These are phyloP conservation scores for Phialophora chinensis DNA, from an alignment of 2,329 filamentous ascomycete genomes.

Conservation along the genomic window DNA sequence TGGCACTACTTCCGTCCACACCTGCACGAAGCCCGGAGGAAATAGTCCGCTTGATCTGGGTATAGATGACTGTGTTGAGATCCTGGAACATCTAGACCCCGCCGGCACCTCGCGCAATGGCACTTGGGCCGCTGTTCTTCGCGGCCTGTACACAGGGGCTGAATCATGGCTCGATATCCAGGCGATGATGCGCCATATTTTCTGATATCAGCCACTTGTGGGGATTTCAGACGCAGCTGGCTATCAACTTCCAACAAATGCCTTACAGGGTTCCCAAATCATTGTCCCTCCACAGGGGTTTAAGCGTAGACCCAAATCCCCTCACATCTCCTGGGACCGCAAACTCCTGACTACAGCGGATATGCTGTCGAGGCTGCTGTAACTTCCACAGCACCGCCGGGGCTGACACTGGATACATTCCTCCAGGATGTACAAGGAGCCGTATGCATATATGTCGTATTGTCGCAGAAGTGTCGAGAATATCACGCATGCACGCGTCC, in stretches of 20 bases:
- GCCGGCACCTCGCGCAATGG: slow-evolving; percentile 6
- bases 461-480: not conserved
- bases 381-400: slow-evolving; percentile 19
- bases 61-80: slow-evolving; percentile 28
- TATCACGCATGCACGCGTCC: not conserved
- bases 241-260: slow-evolving; percentile 13
- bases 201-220: slow-evolving; percentile 27
- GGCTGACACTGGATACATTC: slow-evolving; percentile 31
- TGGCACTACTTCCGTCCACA: slow-evolving; percentile 23
- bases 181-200: slow-evolving; percentile 26
- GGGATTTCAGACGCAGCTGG: slow-evolving; percentile 21
- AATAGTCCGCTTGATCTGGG: slow-evolving; percentile 27
- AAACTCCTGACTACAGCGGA: not conserved
- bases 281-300: no score
- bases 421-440: slow-evolving; percentile 14
- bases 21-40: slow-evolving; percentile 8
- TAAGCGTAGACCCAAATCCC: not conserved
- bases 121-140: slow-evolving; percentile 18
- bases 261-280: not conserved
- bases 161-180: slow-evolving; percentile 22
- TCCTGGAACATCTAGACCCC: slow-evolving; percentile 19
- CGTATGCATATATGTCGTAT: not conserved
- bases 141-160: slow-evolving; percentile 21
- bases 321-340: not conserved
- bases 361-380: not conserved